Percentiles rank a stretch among this genome's conserved stretches.
phyloP scores from a whole-genome alignment of 768 basidiomycete genomes.

The Suillus spraguei region DNA sequence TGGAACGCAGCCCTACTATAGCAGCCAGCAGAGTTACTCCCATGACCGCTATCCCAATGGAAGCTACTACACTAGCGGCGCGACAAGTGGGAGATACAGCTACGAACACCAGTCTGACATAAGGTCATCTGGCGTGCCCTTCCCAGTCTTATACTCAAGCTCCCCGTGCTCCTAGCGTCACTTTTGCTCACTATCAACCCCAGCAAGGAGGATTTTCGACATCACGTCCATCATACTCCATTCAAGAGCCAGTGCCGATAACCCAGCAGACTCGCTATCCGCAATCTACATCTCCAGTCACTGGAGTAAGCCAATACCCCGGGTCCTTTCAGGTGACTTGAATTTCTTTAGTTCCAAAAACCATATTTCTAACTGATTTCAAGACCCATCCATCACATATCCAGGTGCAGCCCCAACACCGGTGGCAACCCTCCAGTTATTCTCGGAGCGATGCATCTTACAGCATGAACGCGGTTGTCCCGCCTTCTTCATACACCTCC shows the following conservation, averaged over 20 bases:
- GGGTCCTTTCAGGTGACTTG: constrained; percentile 27
- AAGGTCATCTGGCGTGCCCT: constrained; percentile 18
- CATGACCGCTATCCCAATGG: constrained; percentile 20
- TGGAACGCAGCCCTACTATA: constrained; percentile 17
- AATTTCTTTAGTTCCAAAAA: background rate
- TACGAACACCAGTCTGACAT: constrained; percentile 24
- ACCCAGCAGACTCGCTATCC: constrained; percentile 23
- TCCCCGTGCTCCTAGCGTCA: constrained; percentile 28
- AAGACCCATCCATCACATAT: constrained; percentile 17
- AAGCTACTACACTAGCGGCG: constrained; percentile 19
- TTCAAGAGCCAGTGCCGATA: constrained; percentile 20
- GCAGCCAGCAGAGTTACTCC: constrained; percentile 18
- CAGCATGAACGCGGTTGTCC: constrained; percentile 18
- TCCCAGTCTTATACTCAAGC: constrained; percentile 21
- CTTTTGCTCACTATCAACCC: constrained; percentile 41
- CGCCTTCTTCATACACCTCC: constrained; percentile 19
- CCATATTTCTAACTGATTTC: constrained; percentile 15
- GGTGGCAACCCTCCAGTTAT: constrained; percentile 22
- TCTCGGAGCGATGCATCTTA: constrained; percentile 25
- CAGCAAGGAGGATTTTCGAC: constrained; percentile 40
- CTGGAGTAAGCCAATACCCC: constrained; percentile 27
- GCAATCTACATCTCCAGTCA: constrained; percentile 18
- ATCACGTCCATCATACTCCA: constrained; percentile 31
- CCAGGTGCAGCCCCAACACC: constrained; percentile 28
- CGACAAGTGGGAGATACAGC: constrained; percentile 25